Percentiles rank a stretch among this genome's conserved stretches.
Conservation (phyloP, 2,329 filamentous ascomycete species). For the Fusarium anguioides region DNA sequence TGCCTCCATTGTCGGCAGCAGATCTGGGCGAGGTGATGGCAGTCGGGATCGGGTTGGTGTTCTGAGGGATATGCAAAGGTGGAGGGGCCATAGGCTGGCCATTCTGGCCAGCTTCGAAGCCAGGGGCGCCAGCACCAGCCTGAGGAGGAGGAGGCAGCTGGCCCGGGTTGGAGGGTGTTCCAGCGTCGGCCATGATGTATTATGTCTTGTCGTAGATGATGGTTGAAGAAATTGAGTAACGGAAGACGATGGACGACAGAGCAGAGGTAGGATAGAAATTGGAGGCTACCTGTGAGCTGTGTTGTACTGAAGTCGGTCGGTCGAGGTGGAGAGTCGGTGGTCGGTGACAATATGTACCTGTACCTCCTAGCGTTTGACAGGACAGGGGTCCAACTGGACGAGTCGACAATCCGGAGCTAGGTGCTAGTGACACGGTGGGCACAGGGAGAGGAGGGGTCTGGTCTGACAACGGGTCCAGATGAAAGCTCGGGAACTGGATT, state of each 20-base stretch:
- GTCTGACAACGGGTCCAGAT: conserved; percentile 31
- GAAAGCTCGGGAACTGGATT: conserved; percentile 10
- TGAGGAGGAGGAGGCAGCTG: conserved; percentile 78
- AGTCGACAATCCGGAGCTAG: conserved; percentile 32
- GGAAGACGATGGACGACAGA: conserved; percentile 30
- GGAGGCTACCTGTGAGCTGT: conserved; percentile 45
- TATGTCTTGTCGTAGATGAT: conserved; percentile 29
- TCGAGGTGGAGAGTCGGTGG: conserved; percentile 46
- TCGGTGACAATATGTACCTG: conserved; percentile 43
- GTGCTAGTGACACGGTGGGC: conserved; percentile 35
- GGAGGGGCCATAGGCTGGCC: conserved; percentile 86
- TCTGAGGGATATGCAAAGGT: conserved; percentile 92
- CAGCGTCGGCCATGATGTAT: conserved; percentile 79
- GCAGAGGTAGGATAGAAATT: conserved; percentile 35
- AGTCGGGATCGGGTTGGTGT: conserved; percentile 94
- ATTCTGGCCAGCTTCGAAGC: conserved; percentile 79
- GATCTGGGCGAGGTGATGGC: conserved; percentile 91
- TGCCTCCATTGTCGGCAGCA: conserved; percentile 68
- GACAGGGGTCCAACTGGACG: conserved; percentile 36
- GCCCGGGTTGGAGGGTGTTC: conserved; percentile 68
- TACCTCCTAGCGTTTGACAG: conserved; percentile 44
- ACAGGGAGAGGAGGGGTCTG: conserved; percentile 18
- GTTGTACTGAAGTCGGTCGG: conserved; percentile 40
- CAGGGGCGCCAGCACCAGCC: conserved; percentile 75
- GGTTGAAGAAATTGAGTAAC: conserved; percentile 30